These are phyloP conservation scores for Fusarium bactridioides DNA, from an alignment of 2,329 filamentous ascomycete species.

Conservation along the genomic window DNA sequence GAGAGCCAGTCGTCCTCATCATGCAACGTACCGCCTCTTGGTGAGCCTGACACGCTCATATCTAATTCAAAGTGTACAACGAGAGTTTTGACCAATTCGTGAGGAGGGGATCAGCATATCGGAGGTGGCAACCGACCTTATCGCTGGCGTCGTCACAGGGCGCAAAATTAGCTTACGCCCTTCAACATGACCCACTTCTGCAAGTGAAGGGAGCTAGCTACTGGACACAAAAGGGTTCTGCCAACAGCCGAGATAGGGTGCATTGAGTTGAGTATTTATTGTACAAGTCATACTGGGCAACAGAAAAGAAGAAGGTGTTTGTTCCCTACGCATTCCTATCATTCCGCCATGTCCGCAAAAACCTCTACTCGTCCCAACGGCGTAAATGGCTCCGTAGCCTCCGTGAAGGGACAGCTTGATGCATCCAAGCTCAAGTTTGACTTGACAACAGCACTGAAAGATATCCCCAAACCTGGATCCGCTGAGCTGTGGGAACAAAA, in stretches of 20 bases:
- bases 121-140: background rate
- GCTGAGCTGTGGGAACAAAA: background rate
- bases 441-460: background rate
- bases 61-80: too few relatives aligned
- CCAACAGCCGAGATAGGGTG: background rate
- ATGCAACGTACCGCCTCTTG: rapidly evolving
- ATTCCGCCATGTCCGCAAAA: background rate
- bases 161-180: background rate
- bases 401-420: background rate
- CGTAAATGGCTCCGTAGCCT: rapidly evolving
- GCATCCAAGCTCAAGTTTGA: background rate
- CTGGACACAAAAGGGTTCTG: background rate
- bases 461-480: background rate
- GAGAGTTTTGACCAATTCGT: background rate
- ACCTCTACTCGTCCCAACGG: background rate
- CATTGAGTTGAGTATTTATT: background rate
- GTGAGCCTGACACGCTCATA: rapidly evolving
- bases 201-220: background rate
- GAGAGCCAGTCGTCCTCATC: background rate
- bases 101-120: background rate
- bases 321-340: rapidly evolving
- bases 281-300: rapidly evolving
- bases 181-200: background rate
- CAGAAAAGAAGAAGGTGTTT: too few relatives aligned
- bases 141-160: background rate